Evolutionary conservation across 208 protist species (phyloP), one percentile per base, ranked within the genome.

Genomic region (Crithidia brevicula): DNA sequence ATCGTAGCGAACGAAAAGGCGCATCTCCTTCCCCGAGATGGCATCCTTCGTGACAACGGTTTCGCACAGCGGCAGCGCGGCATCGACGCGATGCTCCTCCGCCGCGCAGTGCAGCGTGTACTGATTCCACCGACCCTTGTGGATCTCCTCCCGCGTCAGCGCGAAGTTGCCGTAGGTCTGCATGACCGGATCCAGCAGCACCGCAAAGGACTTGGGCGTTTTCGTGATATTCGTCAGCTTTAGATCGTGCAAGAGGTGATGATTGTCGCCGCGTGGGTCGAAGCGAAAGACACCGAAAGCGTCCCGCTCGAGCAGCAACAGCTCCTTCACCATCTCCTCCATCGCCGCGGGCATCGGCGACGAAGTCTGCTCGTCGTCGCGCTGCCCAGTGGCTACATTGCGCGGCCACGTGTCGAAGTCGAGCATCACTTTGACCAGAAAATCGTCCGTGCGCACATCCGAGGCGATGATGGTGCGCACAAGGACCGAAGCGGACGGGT

Each of bases 241-340:
- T n/a, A 96, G 64, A 16, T 60, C 61, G 49, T 96, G 88, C 22
- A 90, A 18, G 8, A 94, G 51, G 54, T 87, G 81, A 40, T 85
- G 82, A 58, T 91, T 92, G 62, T 91, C 87, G 30, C 82, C 83
- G 36, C 85, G 88, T 3, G 80, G 67, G 64, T 96, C 88, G 72
- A 96, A 94, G 59, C 88, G 86, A 66, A 85, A 88, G 10, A 54
- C 51, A 13, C 88, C 91, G 74, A 94, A 96, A 38, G 75, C 77
- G 66, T 96, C 91, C 11, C 91, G 78, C 76, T 96, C 88, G 4
- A 96, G 54, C 51, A 94, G 62, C 46, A 96, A 62, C 57, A 67
- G 73, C 45, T 96, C 88, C 71, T 93, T 89, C 45, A 96, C 74
- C 63, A 88, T 79, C 50, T 79, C 83, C 13, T 82, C 82, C 20